A percentile compares a stretch with the other conserved stretches of the same genome.
Evolutionary conservation across 331 rosid genomes (phyloP).

Genomic region (Telfairia occidentalis): DNA sequence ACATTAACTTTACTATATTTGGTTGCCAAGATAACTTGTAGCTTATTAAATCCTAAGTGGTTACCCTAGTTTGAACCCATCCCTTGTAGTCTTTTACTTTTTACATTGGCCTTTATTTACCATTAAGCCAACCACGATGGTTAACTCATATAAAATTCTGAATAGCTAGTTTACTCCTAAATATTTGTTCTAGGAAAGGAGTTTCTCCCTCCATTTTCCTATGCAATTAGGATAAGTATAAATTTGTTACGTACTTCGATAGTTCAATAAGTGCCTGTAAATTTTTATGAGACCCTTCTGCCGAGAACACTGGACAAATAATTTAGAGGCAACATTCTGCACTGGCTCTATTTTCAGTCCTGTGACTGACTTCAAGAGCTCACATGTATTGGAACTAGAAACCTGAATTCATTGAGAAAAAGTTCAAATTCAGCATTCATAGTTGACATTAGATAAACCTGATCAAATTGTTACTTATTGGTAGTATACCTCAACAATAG

Average conservation of each 20-base stretch:
- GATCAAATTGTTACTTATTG: slow-evolving; percentile 5
- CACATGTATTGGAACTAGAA: slow-evolving; percentile 78
- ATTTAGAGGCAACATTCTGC: slow-evolving; percentile 82
- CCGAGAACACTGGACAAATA: slow-evolving; percentile 97
- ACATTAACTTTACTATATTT: too few relatives aligned
- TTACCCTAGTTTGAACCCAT: too few relatives aligned
- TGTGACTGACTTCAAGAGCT: slow-evolving; percentile 70
- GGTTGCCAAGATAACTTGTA: too few relatives aligned
- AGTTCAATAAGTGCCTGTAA: slow-evolving; percentile 91
- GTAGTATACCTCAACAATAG: slow-evolving; percentile 76
- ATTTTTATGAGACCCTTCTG: slow-evolving; percentile 94
- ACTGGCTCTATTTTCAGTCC: slow-evolving; percentile 83
- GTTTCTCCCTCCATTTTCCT: neutral
- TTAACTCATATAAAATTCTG: too few relatives aligned
- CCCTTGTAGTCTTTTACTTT: too few relatives aligned
- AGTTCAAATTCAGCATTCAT: slow-evolving; percentile 12
- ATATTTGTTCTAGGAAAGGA: neutral
- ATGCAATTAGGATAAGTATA: neutral
- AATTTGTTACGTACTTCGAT: slow-evolving; percentile 47
- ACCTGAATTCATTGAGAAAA: slow-evolving; percentile 46
- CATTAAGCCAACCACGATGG: too few relatives aligned
- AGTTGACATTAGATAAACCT: neutral
- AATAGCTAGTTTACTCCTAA: neutral
- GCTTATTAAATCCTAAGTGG: too few relatives aligned
- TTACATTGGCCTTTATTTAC: too few relatives aligned